phyloP scores from a whole-genome alignment of 176 grass and related monocot species.

The Oropetium thomaeum region DNA sequence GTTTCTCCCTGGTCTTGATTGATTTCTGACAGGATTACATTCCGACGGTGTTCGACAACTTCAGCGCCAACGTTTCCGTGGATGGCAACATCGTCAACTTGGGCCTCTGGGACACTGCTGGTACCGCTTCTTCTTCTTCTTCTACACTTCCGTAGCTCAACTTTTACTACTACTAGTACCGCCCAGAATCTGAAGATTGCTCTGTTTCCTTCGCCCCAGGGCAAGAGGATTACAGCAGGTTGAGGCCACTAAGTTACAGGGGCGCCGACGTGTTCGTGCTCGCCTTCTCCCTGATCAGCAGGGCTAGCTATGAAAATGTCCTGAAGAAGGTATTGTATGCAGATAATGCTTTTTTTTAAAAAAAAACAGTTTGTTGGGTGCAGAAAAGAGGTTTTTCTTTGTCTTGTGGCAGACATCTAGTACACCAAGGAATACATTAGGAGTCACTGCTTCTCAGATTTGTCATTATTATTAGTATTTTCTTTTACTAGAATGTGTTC shows the following conservation, averaged over 20 bases:
- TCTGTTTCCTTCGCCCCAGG: constrained; percentile 32
- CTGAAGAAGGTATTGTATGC: constrained; percentile 81
- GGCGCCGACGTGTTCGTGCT: constrained; percentile 83
- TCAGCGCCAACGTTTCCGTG: constrained; percentile 79
- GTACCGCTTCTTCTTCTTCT: constrained; percentile 16
- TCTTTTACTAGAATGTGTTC: constrained; percentile 2
- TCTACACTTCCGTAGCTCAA: neutral
- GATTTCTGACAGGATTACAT: constrained; percentile 60
- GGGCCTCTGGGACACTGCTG: constrained; percentile 75
- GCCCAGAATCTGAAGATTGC: neutral
- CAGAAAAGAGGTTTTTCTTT: neutral
- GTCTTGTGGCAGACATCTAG: neutral
- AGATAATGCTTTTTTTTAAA: neutral
- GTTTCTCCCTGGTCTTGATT: neutral
- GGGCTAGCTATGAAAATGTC: constrained; percentile 91
- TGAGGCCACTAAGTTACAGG: constrained; percentile 90
- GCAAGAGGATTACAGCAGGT: constrained; percentile 94
- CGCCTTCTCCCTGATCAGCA: constrained; percentile 94
- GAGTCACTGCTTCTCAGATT: neutral
- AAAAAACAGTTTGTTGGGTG: too few species aligned
- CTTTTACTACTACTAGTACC: neutral
- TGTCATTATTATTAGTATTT: neutral
- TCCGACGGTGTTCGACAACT: constrained; percentile 82
- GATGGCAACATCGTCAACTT: constrained; percentile 72
- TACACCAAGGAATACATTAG: neutral